Conservation (phyloP, 345 rosid genomes). For the Bruguiera sexangula region DNA sequence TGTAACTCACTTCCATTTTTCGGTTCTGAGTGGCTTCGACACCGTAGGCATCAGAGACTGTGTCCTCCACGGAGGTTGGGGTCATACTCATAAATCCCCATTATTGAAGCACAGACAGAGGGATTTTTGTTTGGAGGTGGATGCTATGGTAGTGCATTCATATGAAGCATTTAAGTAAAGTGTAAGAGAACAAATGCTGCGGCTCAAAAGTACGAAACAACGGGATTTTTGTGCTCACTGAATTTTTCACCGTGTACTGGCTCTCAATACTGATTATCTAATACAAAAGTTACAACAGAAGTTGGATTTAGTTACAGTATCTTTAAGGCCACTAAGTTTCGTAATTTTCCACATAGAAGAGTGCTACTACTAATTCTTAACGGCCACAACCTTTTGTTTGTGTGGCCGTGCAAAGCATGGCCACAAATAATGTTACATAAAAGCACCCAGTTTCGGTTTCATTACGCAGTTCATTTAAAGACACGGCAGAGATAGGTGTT, state of each 20-base stretch:
- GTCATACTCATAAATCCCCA: neutral
- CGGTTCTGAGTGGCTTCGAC: neutral
- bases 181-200: neutral
- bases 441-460: too few species aligned
- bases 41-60: neutral
- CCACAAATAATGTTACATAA: too few species aligned
- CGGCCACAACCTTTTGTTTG: too few species aligned
- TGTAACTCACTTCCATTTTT: too few species aligned
- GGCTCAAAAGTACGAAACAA: neutral
- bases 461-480: too few species aligned
- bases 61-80: conserved; percentile 5
- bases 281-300: neutral
- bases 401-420: too few species aligned
- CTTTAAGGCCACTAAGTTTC: neutral
- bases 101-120: neutral
- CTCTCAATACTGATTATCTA: neutral
- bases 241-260: conserved; percentile 3
- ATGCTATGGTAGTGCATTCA: neutral
- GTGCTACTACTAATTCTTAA: too few species aligned
- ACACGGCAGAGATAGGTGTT: too few species aligned
- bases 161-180: neutral
- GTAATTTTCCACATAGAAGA: too few species aligned
- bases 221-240: neutral
- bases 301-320: neutral
- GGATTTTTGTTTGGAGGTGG: neutral